Conservation (phyloP, 192 early-diverging fungal genomes). For the Linnemannia exigua region DNA sequence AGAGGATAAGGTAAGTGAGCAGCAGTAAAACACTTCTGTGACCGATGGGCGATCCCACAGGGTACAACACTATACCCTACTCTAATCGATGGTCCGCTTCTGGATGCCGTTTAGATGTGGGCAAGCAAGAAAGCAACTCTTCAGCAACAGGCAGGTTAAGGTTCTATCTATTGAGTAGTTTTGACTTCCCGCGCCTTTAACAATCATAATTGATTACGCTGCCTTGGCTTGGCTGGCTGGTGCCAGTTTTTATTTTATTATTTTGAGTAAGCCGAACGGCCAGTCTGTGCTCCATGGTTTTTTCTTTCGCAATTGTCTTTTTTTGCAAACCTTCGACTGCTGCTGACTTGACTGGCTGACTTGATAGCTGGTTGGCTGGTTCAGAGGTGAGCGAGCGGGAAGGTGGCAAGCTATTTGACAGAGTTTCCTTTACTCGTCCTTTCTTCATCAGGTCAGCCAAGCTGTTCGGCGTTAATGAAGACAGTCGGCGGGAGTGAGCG, state of each 20-base stretch:
- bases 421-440: too few relatives aligned
- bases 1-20: not conserved
- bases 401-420: too few relatives aligned
- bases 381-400: too few relatives aligned
- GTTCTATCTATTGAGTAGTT: not conserved
- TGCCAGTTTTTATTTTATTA: not conserved
- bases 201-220: not conserved
- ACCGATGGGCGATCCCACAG: not conserved
- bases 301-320: not conserved
- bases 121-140: not conserved
- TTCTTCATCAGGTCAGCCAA: too few relatives aligned
- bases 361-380: too few relatives aligned
- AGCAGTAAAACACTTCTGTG: not conserved
- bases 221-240: too few relatives aligned
- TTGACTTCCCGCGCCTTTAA: not conserved
- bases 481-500: too few relatives aligned
- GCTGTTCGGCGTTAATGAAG: too few relatives aligned
- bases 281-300: not conserved
- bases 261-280: not conserved
- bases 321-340: not conserved
- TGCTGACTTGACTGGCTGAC: too few relatives aligned
- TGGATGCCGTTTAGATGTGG: not conserved
- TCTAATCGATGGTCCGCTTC: not conserved
- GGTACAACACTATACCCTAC: not conserved
- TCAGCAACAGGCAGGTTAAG: too few relatives aligned